Conservation (phyloP, 2,329 filamentous ascomycete species). For the Coniochaeta ligniaria region DNA sequence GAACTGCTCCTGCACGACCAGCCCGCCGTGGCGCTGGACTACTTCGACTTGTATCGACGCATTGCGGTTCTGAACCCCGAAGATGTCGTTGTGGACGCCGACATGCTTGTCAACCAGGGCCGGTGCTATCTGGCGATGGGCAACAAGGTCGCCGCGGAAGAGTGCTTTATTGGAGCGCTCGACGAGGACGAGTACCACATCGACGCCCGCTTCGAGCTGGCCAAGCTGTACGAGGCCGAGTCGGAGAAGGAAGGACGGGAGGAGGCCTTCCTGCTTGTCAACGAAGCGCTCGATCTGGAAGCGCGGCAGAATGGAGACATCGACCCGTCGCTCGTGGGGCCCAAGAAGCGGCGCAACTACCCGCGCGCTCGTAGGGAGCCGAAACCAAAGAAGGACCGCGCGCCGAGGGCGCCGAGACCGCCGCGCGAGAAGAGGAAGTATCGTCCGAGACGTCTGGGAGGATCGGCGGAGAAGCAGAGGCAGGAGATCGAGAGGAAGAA, state of each 20-base stretch:
- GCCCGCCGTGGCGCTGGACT: conserved; percentile 39
- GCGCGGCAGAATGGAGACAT: conserved; percentile 28
- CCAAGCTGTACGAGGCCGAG: conserved; percentile 74
- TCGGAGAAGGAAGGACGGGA: conserved; percentile 52
- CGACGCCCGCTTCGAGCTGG: conserved; percentile 70
- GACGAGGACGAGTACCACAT: conserved; percentile 65
- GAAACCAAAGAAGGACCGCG: conserved; percentile 16
- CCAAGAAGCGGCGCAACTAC: neutral
- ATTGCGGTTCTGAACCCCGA: conserved; percentile 36
- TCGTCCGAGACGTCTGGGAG: conserved; percentile 37
- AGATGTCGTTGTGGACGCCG: conserved; percentile 30
- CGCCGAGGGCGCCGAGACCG: conserved; percentile 14
- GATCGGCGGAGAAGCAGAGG: conserved; percentile 33
- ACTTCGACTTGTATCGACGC: conserved; percentile 47
- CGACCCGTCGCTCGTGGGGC: neutral
- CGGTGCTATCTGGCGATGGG: conserved; percentile 62
- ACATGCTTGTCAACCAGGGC: conserved; percentile 48
- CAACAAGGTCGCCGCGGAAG: conserved; percentile 63
- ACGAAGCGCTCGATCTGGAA: conserved; percentile 64
- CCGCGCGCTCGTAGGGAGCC: conserved; percentile 6
- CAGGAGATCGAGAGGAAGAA: conserved; percentile 32
- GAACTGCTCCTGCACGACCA: conserved; percentile 33
- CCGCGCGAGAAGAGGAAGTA: conserved; percentile 23
- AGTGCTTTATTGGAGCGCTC: conserved; percentile 68
- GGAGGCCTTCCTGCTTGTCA: conserved; percentile 69